These are phyloP conservation scores for Fusarium cicatricum DNA, from an alignment of 2,329 filamentous ascomycete species.

Conservation along the genomic window DNA sequence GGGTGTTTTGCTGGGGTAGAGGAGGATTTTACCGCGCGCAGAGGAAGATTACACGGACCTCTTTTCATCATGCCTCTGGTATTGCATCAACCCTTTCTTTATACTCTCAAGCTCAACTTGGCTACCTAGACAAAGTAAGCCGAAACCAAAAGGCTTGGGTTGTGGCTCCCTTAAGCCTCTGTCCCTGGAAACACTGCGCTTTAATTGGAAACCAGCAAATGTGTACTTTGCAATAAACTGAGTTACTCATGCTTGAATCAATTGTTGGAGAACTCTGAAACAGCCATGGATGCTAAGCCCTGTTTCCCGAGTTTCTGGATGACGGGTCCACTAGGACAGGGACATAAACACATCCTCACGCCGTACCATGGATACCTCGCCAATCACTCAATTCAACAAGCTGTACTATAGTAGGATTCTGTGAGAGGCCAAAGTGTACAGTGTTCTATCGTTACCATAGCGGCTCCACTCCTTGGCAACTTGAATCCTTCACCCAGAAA, in stretches of 20 bases:
- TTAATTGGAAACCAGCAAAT: not conserved
- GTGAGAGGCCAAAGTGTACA: too few relatives aligned
- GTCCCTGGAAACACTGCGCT: not conserved
- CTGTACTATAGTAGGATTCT: too few relatives aligned
- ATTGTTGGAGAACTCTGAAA: conserved; percentile 3
- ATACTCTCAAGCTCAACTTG: too few relatives aligned
- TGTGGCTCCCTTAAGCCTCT: not conserved
- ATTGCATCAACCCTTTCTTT: too few relatives aligned
- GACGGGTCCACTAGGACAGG: not conserved
- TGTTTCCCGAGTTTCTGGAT: conserved; percentile 7
- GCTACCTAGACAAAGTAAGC: too few relatives aligned
- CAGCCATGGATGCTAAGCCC: conserved; percentile 18
- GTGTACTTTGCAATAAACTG: not conserved
- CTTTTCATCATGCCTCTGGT: too few relatives aligned
- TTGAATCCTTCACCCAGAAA: not conserved
- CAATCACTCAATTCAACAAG: too few relatives aligned
- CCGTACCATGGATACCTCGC: too few relatives aligned
- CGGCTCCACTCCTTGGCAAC: not conserved
- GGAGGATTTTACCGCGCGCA: not conserved
- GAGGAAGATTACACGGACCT: not conserved
- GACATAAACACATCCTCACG: too few relatives aligned
- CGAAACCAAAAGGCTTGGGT: too few relatives aligned
- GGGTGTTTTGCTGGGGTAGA: not conserved
- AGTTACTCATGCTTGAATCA: not conserved
- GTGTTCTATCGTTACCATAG: too few relatives aligned